phyloP scores from a whole-genome alignment of 139 green algal species.

The Parachlorella kessleri region DNA sequence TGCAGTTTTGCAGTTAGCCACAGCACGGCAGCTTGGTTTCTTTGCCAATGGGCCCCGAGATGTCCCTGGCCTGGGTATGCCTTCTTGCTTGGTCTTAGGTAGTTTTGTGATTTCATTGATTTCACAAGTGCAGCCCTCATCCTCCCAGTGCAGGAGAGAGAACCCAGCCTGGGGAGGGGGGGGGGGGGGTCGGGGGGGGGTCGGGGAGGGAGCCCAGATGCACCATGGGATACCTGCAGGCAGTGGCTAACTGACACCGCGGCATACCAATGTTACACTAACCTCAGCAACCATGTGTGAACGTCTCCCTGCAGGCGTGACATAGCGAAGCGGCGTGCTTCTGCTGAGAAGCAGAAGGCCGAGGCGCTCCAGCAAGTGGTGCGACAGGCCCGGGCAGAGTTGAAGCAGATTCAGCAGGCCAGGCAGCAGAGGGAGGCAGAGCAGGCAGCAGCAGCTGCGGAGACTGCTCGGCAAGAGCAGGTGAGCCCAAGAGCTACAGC shows the following conservation, averaged over 20 bases:
- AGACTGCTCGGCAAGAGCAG: not conserved
- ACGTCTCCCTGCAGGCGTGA: constrained; percentile 11
- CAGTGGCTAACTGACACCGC: not conserved
- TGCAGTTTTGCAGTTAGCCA: too few species aligned
- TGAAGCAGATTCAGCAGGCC: not conserved
- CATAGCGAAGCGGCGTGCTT: constrained; percentile 2
- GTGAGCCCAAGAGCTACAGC: not conserved
- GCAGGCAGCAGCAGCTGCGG: not conserved
- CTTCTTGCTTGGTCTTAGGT: too few species aligned
- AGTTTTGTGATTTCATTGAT: too few species aligned
- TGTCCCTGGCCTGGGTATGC: too few species aligned
- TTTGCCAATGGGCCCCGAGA: too few species aligned
- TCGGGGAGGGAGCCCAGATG: too few species aligned
- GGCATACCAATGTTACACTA: not conserved
- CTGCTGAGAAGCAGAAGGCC: constrained; percentile 18
- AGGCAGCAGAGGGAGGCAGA: not conserved
- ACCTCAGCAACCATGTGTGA: not conserved
- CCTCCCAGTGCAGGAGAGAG: too few species aligned
- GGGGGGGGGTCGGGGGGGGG: too few species aligned
- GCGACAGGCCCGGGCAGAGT: not conserved
- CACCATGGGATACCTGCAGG: too few species aligned
- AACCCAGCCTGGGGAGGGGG: too few species aligned
- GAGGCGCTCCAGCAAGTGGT: constrained; percentile 6
- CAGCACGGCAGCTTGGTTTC: too few species aligned
- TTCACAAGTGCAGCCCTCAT: too few species aligned